Evolutionary conservation across 495 filamentous ascomycete species (phyloP).

Genomic region (Letharia lupina): DNA sequence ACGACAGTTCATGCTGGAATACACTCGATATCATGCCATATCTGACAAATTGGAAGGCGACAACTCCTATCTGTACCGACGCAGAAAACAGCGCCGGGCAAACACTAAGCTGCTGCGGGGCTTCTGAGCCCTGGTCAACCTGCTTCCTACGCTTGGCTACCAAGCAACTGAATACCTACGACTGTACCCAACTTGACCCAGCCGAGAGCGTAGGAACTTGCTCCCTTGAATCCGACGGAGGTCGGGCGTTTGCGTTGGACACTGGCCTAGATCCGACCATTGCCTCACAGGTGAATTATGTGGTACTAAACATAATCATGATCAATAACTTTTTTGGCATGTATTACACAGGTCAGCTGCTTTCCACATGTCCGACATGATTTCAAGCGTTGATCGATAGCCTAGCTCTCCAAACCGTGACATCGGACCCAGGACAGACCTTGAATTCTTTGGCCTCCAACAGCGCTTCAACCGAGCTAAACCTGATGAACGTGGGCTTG

Average conservation of each 20-base stretch:
- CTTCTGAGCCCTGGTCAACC: conserved; percentile 3
- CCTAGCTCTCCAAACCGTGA: not conserved
- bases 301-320: not conserved
- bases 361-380: not conserved
- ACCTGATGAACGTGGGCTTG: not conserved
- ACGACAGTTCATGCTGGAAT: not conserved
- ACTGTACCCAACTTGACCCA: not conserved
- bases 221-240: not conserved
- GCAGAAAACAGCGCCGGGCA: conserved; percentile 1
- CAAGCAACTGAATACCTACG: not conserved
- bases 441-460: not conserved
- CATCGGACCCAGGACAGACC: not conserved
- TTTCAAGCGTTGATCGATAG: not conserved
- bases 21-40: not conserved
- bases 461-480: not conserved
- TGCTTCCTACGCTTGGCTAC: conserved; percentile 3
- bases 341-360: not conserved
- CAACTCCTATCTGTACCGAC: not conserved
- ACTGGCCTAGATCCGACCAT: not conserved
- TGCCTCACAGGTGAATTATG: not conserved
- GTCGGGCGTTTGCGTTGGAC: not conserved
- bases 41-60: not conserved
- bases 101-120: not conserved
- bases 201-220: not conserved
- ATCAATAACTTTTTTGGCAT: not conserved